Percentiles rank a stretch among this genome's conserved stretches.
These are phyloP conservation scores for Fraxinus greggii DNA, from an alignment of 305 asterid species.

Conservation along the genomic window DNA sequence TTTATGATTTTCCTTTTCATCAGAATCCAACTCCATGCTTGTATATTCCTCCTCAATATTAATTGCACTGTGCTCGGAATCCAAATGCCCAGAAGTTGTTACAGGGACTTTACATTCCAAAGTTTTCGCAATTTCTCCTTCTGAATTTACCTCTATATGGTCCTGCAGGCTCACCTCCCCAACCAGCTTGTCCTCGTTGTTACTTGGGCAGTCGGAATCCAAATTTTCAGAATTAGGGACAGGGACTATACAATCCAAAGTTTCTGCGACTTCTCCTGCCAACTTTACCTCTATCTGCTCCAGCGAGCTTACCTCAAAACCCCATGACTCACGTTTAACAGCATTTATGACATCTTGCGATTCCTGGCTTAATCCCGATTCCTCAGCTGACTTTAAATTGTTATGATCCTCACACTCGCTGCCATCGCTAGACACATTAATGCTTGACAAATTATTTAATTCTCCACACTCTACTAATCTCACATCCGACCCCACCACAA, in stretches of 20 bases:
- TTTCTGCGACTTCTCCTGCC: not conserved
- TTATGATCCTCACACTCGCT: conserved; percentile 23
- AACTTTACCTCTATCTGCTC: conserved; percentile 9
- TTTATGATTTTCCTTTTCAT: conserved; percentile 27
- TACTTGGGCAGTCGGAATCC: not conserved
- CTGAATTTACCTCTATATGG: conserved; percentile 17
- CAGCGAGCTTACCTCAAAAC: conserved; percentile 10
- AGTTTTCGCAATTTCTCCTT: conserved; percentile 23
- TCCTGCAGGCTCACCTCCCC: conserved; percentile 25
- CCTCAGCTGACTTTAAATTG: conserved; percentile 21
- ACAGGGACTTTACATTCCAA: conserved; percentile 24
- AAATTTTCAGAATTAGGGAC: not conserved
- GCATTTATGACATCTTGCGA: conserved; percentile 29
- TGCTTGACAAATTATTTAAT: not conserved
- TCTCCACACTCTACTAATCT: conserved; percentile 30
- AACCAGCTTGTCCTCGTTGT: not conserved
- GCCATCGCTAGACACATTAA: conserved; percentile 16
- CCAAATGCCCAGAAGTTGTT: conserved; percentile 26
- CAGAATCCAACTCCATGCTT: conserved; percentile 23
- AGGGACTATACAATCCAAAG: conserved; percentile 18
- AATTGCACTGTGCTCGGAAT: conserved; percentile 26
- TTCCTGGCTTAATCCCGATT: conserved; percentile 22
- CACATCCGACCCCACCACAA: conserved; percentile 24
- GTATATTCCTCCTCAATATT: conserved; percentile 27
- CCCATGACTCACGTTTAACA: conserved; percentile 16